Conservation (phyloP, 2,329 filamentous ascomycete species). For the Ascomycota sp. region DNA sequence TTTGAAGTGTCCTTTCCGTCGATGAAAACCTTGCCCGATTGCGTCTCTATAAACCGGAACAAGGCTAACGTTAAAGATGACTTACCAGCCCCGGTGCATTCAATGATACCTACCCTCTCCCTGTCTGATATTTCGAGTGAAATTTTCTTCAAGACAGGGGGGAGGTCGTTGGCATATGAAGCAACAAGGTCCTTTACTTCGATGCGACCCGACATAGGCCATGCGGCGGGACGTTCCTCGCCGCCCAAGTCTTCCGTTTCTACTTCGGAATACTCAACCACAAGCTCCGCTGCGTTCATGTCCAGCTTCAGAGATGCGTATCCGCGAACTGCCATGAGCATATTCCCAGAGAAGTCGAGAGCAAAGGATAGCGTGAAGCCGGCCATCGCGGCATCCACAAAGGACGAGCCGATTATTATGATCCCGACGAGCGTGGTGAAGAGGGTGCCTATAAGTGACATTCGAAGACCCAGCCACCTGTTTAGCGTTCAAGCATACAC, state of each 20-base stretch:
- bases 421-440: constrained; percentile 47
- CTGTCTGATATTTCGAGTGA: constrained; percentile 45
- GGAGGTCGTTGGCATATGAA: constrained; percentile 49
- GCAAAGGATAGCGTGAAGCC: constrained; percentile 60
- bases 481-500: constrained; percentile 55
- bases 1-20: constrained; percentile 58
- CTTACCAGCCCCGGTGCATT: constrained; percentile 61
- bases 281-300: constrained; percentile 60
- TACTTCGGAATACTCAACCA: constrained; percentile 54
- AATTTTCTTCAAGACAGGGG: constrained; percentile 48
- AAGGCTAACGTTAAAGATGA: constrained; percentile 55
- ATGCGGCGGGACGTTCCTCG: constrained; percentile 41
- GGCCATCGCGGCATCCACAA: constrained; percentile 48
- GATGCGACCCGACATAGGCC: constrained; percentile 55
- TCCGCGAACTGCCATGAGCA: constrained; percentile 45
- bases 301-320: constrained; percentile 55
- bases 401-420: constrained; percentile 38
- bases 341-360: constrained; percentile 42
- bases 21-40: constrained; percentile 44
- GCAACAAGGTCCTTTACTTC: constrained; percentile 56
- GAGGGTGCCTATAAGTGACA: constrained; percentile 46
- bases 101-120: constrained; percentile 56
- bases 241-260: constrained; percentile 46
- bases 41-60: constrained; percentile 57
- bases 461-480: constrained; percentile 56